phyloP scores from a whole-genome alignment of 805 yeast genomes.

The Brettanomyces sp. region DNA sequence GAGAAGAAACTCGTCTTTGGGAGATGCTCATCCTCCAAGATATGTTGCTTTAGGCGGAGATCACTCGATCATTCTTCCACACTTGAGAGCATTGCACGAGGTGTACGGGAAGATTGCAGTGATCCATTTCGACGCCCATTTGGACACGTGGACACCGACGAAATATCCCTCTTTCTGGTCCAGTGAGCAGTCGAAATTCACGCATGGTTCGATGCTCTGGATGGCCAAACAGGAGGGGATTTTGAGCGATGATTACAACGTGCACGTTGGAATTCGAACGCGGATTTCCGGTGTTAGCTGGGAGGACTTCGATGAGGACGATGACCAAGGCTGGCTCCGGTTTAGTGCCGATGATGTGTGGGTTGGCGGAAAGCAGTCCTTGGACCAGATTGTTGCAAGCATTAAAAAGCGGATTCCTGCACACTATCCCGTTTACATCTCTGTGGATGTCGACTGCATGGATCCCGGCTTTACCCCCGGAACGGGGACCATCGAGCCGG shows the following conservation, averaged over 20 bases:
- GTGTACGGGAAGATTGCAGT: conserved; percentile 62
- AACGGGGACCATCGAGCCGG: conserved; percentile 52
- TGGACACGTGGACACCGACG: conserved; percentile 74
- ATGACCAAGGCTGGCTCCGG: conserved; percentile 57
- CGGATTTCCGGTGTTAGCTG: conserved; percentile 52
- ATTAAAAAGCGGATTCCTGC: conserved; percentile 47
- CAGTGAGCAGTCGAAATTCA: conserved; percentile 39
- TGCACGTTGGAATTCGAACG: conserved; percentile 73
- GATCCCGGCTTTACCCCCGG: conserved; percentile 53
- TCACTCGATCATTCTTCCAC: conserved; percentile 68
- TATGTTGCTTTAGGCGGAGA: conserved; percentile 76
- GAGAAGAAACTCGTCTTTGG: conserved; percentile 20
- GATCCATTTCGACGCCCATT: conserved; percentile 78
- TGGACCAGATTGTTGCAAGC: conserved; percentile 35
- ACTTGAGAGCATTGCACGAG: conserved; percentile 52
- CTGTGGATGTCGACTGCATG: conserved; percentile 65
- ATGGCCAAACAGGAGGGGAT: conserved; percentile 66
- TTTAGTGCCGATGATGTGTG: conserved; percentile 69
- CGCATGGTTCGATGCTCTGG: conserved; percentile 86
- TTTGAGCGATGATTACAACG: conserved; percentile 41
- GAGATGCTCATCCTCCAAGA: conserved; percentile 39
- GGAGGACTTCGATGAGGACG: conserved; percentile 61
- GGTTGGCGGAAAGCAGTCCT: conserved; percentile 49
- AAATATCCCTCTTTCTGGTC: conserved; percentile 43
- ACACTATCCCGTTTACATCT: conserved; percentile 62